Evolutionary conservation across 352 stramenopile species (phyloP).

Genomic region (Pythium volutum): DNA sequence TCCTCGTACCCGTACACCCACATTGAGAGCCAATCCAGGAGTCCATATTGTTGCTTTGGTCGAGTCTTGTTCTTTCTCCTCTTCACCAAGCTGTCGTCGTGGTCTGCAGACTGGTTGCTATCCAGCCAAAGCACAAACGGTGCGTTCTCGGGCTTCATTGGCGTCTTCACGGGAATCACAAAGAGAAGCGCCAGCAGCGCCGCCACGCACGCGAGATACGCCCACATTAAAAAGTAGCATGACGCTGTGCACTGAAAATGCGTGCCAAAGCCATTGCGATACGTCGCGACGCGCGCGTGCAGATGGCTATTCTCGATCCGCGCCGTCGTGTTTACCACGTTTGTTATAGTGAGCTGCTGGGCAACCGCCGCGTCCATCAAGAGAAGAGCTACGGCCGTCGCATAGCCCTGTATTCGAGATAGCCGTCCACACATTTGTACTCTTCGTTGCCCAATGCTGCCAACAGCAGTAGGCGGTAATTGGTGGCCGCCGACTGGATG

Average conservation of each 20-base stretch:
- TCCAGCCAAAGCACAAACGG: slow-evolving; percentile 40
- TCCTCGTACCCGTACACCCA: slow-evolving; percentile 13
- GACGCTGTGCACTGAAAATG: slow-evolving; percentile 44
- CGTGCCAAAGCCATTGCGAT: slow-evolving; percentile 59
- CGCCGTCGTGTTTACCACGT: background rate
- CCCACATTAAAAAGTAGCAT: slow-evolving; percentile 40
- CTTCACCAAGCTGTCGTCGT: background rate
- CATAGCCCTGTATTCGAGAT: slow-evolving; percentile 4
- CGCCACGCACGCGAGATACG: slow-evolving; percentile 32
- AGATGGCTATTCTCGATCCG: slow-evolving; percentile 27
- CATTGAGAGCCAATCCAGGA: slow-evolving; percentile 23
- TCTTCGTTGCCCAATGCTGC: background rate
- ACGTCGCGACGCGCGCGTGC: slow-evolving; percentile 33
- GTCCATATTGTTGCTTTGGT: slow-evolving; percentile 2
- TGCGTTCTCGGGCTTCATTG: slow-evolving; percentile 15
- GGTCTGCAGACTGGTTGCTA: background rate
- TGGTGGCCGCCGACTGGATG: too few species aligned
- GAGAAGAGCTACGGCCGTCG: background rate
- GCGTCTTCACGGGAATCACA: slow-evolving; percentile 37
- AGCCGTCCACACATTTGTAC: background rate
- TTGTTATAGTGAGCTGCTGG: background rate
- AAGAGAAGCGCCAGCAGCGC: slow-evolving; percentile 38
- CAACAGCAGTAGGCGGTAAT: background rate
- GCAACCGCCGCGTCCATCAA: background rate
- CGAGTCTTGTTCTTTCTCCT: slow-evolving; percentile 8